Percentiles rank a stretch among this genome's conserved stretches.
These are phyloP conservation scores for Tillandsia leiboldiana DNA, from an alignment of 176 grass and related monocot species.

Conservation along the genomic window DNA sequence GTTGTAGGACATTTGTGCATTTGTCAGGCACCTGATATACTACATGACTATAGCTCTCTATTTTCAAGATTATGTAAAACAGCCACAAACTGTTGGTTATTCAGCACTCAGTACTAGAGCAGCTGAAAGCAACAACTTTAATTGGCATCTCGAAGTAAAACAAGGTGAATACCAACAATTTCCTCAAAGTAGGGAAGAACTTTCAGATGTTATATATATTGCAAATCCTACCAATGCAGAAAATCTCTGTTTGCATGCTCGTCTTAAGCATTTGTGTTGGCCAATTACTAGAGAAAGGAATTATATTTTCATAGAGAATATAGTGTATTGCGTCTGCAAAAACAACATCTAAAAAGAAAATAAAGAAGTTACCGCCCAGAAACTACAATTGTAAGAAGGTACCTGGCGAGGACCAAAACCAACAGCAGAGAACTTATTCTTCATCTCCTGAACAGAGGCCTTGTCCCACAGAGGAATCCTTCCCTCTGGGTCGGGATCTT, in stretches of 20 bases:
- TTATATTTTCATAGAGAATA: no score
- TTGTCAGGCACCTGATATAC: neutral
- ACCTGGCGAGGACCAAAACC: slow-evolving; percentile 96
- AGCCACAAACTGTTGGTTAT: neutral
- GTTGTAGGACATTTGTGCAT: no score
- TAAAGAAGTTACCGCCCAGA: neutral
- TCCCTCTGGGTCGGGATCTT: slow-evolving; percentile 81
- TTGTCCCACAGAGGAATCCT: slow-evolving; percentile 76
- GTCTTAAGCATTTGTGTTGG: no score
- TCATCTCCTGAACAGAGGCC: slow-evolving; percentile 93
- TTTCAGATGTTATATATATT: neutral
- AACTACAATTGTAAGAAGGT: neutral
- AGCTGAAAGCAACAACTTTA: neutral
- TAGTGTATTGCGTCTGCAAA: neutral
- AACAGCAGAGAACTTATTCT: slow-evolving; percentile 57
- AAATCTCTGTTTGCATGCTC: neutral
- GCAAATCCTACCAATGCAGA: neutral
- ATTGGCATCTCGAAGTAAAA: neutral
- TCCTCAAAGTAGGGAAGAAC: neutral
- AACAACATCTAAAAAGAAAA: neutral
- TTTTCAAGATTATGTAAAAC: neutral
- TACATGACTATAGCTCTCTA: no score
- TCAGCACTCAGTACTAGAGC: neutral
- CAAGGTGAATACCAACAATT: no score
- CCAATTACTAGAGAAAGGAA: no score